Evolutionary conservation across 1,284 basidiomycete species (phyloP).

Genomic region (Violaceomyces palustris): DNA sequence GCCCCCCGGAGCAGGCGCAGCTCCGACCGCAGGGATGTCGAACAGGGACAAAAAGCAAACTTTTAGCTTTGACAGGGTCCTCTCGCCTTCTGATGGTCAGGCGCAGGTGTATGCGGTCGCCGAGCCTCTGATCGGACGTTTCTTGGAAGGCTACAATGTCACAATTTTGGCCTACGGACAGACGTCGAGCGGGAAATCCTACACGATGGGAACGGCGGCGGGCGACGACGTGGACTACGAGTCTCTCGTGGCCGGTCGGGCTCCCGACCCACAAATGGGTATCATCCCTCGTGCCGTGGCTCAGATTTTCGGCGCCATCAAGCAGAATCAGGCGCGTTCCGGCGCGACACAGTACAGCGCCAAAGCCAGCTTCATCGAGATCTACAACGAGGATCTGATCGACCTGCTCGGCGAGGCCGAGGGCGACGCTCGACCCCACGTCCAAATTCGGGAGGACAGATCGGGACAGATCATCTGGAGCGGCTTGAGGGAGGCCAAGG

Average conservation of each 20-base stretch:
- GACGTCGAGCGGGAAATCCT: slow-evolving; percentile 93
- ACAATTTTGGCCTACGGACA: slow-evolving; percentile 97
- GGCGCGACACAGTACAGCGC: slow-evolving; percentile 53
- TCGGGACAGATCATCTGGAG: slow-evolving; percentile 95
- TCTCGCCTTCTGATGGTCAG: slow-evolving; percentile 75
- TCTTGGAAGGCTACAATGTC: slow-evolving; percentile 93
- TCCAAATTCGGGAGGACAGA: slow-evolving; percentile 94
- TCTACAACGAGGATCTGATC: slow-evolving; percentile 77
- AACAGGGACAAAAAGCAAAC: slow-evolving; percentile 65
- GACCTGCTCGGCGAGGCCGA: slow-evolving; percentile 49
- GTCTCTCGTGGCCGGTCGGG: slow-evolving; percentile 26
- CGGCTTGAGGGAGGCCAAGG: slow-evolving; percentile 83
- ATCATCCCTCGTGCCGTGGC: slow-evolving; percentile 92
- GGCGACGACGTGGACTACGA: slow-evolving; percentile 38
- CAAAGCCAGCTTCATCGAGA: slow-evolving; percentile 64
- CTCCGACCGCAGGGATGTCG: slow-evolving; percentile 55
- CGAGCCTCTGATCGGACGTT: slow-evolving; percentile 78
- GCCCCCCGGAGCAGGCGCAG: slow-evolving; percentile 47
- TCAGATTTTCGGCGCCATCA: slow-evolving; percentile 75
- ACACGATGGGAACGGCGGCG: slow-evolving; percentile 68
- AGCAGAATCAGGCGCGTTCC: slow-evolving; percentile 55
- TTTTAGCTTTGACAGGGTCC: slow-evolving; percentile 92
- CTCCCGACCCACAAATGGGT: slow-evolving; percentile 57
- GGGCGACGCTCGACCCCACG: slow-evolving; percentile 62
- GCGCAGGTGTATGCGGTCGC: slow-evolving; percentile 79